phyloP scores from a whole-genome alignment of 2,329 filamentous ascomycete genomes.

The Xylariaceae sp. region DNA sequence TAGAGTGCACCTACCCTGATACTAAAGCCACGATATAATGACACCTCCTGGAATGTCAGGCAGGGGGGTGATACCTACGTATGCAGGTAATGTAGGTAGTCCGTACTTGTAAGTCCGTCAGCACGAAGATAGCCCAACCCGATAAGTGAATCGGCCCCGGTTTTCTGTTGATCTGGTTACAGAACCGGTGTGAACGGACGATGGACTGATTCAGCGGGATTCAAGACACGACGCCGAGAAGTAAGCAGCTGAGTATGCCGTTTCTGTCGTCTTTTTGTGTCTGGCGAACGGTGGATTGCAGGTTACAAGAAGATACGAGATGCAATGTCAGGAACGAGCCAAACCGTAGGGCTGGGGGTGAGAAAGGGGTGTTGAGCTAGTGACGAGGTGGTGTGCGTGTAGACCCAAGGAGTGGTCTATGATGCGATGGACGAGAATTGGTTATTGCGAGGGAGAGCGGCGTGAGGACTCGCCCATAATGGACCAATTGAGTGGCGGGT shows the following conservation, averaged over 20 bases:
- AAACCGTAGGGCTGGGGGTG: slow-evolving; percentile 6
- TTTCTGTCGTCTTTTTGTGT: slow-evolving; percentile 1
- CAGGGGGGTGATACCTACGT: not conserved
- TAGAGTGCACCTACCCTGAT: not conserved
- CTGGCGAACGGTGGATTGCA: slow-evolving; percentile 1
- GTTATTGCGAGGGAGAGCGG: slow-evolving; percentile 3
- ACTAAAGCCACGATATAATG: not conserved
- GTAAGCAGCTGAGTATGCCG: not conserved
- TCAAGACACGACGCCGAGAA: not conserved
- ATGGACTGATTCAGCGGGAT: not conserved
- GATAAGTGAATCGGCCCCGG: slow-evolving; percentile 3
- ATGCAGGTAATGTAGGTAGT: not conserved
- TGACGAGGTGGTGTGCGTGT: not conserved
- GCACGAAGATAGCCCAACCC: not conserved
- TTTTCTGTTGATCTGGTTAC: slow-evolving; percentile 2
- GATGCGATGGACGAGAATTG: not conserved
- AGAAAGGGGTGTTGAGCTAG: slow-evolving; percentile 5
- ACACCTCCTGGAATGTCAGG: not conserved
- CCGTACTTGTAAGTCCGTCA: not conserved
- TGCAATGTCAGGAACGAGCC: slow-evolving; percentile 8
- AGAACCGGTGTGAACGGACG: not conserved
- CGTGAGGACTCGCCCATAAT: slow-evolving; percentile 11
- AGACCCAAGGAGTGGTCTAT: not conserved
- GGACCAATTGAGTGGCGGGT: slow-evolving; percentile 2
- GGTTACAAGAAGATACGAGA: slow-evolving; percentile 17